Conservation (phyloP, 305 asterid genomes). For the Caryopteris hybrid region DNA sequence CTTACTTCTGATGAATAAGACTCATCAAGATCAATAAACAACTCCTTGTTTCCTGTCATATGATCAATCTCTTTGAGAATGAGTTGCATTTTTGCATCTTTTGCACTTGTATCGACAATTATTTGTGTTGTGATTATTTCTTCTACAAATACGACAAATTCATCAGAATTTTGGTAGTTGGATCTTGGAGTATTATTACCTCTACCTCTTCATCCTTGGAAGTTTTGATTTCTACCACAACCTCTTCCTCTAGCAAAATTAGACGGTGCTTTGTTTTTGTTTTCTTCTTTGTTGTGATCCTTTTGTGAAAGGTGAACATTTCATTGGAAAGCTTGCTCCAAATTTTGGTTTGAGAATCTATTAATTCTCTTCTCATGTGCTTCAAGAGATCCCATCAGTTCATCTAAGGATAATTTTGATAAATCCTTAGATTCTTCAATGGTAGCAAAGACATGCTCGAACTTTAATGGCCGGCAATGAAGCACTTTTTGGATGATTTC, state of each 20-base stretch:
- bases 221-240: background rate
- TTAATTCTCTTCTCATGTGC: background rate
- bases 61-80: background rate
- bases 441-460: background rate
- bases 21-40: background rate
- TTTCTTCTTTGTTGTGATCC: too few relatives aligned
- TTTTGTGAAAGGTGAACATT: background rate
- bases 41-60: background rate
- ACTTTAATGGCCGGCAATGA: background rate
- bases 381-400: background rate
- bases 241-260: background rate
- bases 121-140: background rate
- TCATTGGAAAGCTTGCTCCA: background rate
- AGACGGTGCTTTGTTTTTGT: too few relatives aligned
- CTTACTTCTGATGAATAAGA: background rate
- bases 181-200: background rate
- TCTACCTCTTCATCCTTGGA: background rate
- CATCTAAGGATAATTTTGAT: constrained; percentile 1
- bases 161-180: background rate
- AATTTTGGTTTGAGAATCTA: background rate
- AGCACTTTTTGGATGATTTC: background rate
- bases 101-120: background rate
- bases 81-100: background rate
- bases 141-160: background rate
- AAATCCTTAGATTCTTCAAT: background rate